A percentile compares a stretch with the other conserved stretches of the same genome.
Conservation (phyloP, 352 stramenopile genomes). For the Phytopythium chamaehyphon region DNA sequence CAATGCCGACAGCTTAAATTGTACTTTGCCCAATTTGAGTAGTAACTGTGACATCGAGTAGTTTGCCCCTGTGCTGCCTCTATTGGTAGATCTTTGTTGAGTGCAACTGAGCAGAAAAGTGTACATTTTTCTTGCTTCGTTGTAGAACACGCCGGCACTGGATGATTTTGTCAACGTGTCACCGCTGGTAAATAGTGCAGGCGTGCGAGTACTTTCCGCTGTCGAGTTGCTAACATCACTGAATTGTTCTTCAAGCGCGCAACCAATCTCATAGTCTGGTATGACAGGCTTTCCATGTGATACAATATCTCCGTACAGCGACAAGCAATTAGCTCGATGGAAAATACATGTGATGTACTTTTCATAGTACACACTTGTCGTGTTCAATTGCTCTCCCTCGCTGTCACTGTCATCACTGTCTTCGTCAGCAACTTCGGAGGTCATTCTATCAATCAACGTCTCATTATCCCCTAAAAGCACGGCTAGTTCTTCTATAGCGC, state of each 20-base stretch:
- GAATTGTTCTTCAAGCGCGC: slow-evolving; percentile 39
- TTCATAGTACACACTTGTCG: slow-evolving; percentile 18
- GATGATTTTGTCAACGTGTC: slow-evolving; percentile 39
- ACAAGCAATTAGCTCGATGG: slow-evolving; percentile 47
- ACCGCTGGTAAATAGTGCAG: slow-evolving; percentile 11
- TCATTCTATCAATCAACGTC: background rate
- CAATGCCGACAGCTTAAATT: slow-evolving; percentile 63
- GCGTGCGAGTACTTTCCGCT: background rate
- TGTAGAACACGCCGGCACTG: slow-evolving; percentile 42
- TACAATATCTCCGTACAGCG: slow-evolving; percentile 47
- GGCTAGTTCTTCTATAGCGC: slow-evolving; percentile 24
- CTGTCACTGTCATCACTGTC: slow-evolving; percentile 10
- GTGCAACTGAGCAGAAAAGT: slow-evolving; percentile 27
- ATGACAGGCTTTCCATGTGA: slow-evolving; percentile 29
- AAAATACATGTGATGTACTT: slow-evolving; percentile 46
- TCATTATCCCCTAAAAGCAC: background rate
- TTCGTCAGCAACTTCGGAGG: slow-evolving; percentile 8
- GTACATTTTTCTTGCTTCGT: slow-evolving; percentile 51
- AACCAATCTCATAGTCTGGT: slow-evolving; percentile 52
- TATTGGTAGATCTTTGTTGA: background rate
- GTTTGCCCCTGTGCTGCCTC: slow-evolving; percentile 4
- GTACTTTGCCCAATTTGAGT: slow-evolving; percentile 28
- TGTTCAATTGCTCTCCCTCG: slow-evolving; percentile 5
- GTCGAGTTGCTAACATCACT: slow-evolving; percentile 9
- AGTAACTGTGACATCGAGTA: slow-evolving; percentile 21